Evolutionary conservation across 139 green algal species (phyloP).

Genomic region (Axilococcus clingmanii): DNA sequence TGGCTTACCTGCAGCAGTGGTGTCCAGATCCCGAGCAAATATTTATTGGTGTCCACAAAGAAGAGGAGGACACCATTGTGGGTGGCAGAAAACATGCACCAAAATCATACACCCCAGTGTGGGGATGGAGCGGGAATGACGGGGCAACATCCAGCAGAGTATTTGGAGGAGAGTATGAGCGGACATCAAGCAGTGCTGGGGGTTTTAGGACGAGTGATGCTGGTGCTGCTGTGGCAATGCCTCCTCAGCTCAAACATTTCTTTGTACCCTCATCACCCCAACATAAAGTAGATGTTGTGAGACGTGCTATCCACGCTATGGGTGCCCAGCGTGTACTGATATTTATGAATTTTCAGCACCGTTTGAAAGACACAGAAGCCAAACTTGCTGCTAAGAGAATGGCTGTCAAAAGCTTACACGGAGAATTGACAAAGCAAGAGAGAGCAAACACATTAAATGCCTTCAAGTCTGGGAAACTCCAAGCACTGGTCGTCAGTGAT

Average conservation of each 20-base stretch:
- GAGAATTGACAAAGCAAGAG: constrained; percentile 68
- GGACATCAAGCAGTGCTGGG: constrained; percentile 13
- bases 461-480: constrained; percentile 58
- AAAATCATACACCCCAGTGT: constrained; percentile 7
- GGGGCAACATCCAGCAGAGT: too few relatives aligned
- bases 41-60: too few relatives aligned
- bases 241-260: constrained; percentile 53
- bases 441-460: constrained; percentile 50
- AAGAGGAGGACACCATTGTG: constrained; percentile 14
- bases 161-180: constrained; percentile 34
- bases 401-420: constrained; percentile 63
- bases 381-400: constrained; percentile 80
- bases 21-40: constrained; percentile 38
- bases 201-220: constrained; percentile 27
- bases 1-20: constrained; percentile 40
- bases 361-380: constrained; percentile 65
- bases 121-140: constrained; percentile 38
- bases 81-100: constrained; percentile 11
- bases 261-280: constrained; percentile 34
- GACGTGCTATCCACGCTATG: constrained; percentile 70
- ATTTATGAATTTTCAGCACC: constrained; percentile 95
- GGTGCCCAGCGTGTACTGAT: constrained; percentile 57
- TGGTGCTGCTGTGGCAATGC: constrained; percentile 47
- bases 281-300: constrained; percentile 73
- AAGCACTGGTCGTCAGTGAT: constrained; percentile 78